Conservation (phyloP, 208 protist genomes). For the Crithidia acanthocephali region DNA sequence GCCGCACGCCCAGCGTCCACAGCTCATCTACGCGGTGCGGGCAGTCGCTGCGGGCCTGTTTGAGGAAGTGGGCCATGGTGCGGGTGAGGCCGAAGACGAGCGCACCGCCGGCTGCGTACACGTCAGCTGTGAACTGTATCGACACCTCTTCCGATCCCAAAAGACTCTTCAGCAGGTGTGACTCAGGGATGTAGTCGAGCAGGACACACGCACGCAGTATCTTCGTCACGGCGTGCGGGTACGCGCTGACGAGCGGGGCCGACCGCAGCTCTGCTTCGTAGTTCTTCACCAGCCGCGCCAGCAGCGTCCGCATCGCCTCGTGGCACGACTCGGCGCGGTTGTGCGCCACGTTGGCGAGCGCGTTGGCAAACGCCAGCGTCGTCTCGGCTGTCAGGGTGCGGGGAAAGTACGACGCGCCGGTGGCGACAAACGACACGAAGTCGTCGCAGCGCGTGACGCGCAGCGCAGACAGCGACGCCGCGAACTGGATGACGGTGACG, state of each 20-base stretch:
- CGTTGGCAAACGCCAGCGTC: slow-evolving; percentile 52
- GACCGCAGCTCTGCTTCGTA: slow-evolving; percentile 16
- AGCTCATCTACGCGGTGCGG: slow-evolving; percentile 29
- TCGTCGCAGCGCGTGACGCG: slow-evolving; percentile 58
- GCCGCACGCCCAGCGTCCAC: slow-evolving; percentile 46
- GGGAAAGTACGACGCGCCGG: slow-evolving; percentile 20
- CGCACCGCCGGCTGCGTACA: slow-evolving; percentile 34
- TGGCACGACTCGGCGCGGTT: slow-evolving; percentile 27
- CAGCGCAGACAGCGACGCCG: slow-evolving; percentile 56
- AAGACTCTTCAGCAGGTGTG: slow-evolving; percentile 31
- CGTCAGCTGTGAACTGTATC: slow-evolving; percentile 8
- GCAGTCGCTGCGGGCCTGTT: slow-evolving; percentile 26
- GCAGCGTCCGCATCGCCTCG: slow-evolving; percentile 20
- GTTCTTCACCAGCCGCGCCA: slow-evolving; percentile 18
- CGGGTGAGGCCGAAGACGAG: slow-evolving; percentile 78
- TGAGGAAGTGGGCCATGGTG: slow-evolving; percentile 60
- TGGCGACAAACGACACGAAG: slow-evolving; percentile 51
- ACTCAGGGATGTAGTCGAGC: slow-evolving; percentile 54
- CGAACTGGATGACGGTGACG: slow-evolving; percentile 47
- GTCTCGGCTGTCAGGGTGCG: slow-evolving; percentile 38
- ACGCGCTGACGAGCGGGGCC: slow-evolving; percentile 24
- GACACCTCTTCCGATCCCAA: slow-evolving; percentile 26
- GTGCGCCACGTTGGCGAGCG: slow-evolving; percentile 38
- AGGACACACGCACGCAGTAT: slow-evolving; percentile 66
- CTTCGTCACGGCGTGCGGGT: slow-evolving; percentile 53